Percentiles rank a stretch among this genome's conserved stretches.
Evolutionary conservation across 2,329 filamentous ascomycete species (phyloP).

Genomic region (Xylaria sp.): DNA sequence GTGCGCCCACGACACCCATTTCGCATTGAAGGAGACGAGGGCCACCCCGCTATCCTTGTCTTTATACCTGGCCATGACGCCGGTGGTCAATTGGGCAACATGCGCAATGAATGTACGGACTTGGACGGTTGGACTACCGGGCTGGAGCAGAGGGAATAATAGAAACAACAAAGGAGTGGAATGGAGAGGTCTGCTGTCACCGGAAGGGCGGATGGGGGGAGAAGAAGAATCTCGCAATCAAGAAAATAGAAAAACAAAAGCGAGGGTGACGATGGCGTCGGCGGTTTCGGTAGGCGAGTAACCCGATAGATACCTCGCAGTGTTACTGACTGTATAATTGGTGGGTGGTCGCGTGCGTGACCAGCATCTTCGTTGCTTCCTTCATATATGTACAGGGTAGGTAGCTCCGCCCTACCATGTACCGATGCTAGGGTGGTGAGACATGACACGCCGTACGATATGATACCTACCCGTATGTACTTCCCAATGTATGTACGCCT

Average conservation of each 20-base stretch:
- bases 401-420: background rate
- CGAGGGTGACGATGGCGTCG: slow-evolving; percentile 22
- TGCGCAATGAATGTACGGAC: slow-evolving; percentile 12
- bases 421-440: background rate
- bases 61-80: slow-evolving; percentile 60
- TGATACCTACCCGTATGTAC: background rate
- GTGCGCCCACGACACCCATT: slow-evolving; percentile 91
- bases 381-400: background rate
- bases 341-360: slow-evolving; percentile 24
- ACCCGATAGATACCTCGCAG: background rate
- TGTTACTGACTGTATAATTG: background rate
- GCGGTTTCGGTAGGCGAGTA: slow-evolving; percentile 28
- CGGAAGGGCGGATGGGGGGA: background rate
- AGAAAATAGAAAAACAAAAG: background rate
- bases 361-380: background rate
- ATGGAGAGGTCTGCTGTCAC: background rate
- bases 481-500: background rate
- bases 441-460: background rate
- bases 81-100: slow-evolving; percentile 21
- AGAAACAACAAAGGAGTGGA: background rate
- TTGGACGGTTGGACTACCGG: background rate
- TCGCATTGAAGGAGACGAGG: slow-evolving; percentile 77
- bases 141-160: background rate
- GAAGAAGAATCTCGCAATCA: background rate
- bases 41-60: slow-evolving; percentile 70